Base-by-base conservation (phyloP, 495 filamentous ascomycete genomes). In the Sphaerosporella brunnea region DNA sequence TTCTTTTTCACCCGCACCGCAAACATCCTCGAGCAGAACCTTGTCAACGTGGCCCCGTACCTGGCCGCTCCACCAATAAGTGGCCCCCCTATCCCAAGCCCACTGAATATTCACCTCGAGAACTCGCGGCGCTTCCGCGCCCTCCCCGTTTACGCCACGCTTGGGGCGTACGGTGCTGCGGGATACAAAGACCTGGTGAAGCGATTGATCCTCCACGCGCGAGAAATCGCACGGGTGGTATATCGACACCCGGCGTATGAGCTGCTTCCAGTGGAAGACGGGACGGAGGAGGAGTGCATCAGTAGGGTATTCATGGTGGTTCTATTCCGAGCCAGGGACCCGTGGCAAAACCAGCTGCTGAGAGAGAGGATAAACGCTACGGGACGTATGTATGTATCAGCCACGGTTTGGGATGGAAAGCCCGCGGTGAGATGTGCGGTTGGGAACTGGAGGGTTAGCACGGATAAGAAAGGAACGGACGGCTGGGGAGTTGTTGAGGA, bases 81-180 rank as follows among this genome's bases (percentile, higher is more conserved):
- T 11, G 47, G 65, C 9, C 16, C 35, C 35, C 54, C 56, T 1
- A 81, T 93, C 50, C 78, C 74, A 18, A 88, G 82, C 24, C 87
- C 88, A 0, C 66, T 94, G 13, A 88, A 94, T 64, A 78, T 87
- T 46, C 83, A 86, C 18, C 64, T 96, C 19, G 87, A 94, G 55
- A 96, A 96, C 59, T 93, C 86, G 4, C 73, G 86, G 32, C 77
- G 88, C 13, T 92, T 96, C 66, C 73, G 88, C 40, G 88, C 85
- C 0, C 66, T 94, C 16, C 88, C 88, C 0, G 83, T 85, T 2
- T 94, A 94, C 53, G 79, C 85, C 8, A 78, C 78, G 0, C 68
- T 94, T 0, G 53, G 77, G n/a, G 75, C 77, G 28, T 81, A 90
- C 50, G 88, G 88, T 2, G 67, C 68, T 8, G 55, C 68, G 7